These are phyloP conservation scores for Chlorophyllum brunneum DNA, from an alignment of 768 basidiomycete species.

Conservation along the genomic window DNA sequence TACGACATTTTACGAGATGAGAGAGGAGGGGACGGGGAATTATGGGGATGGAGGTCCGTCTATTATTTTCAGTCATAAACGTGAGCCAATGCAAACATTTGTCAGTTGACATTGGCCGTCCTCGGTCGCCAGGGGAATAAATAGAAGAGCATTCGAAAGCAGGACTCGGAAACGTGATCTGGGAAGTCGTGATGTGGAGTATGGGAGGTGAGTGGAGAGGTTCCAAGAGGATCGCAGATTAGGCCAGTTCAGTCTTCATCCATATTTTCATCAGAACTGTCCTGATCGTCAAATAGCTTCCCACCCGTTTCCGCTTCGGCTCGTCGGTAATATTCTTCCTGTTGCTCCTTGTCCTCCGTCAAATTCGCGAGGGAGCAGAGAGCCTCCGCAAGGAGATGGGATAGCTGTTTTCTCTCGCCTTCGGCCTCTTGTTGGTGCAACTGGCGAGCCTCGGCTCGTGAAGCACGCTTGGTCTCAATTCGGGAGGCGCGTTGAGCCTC, in stretches of 20 bases:
- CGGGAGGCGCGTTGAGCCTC: constrained; percentile 1
- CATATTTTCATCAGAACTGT: constrained; percentile 9
- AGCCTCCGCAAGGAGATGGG: constrained; percentile 5
- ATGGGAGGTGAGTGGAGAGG: too few relatives aligned
- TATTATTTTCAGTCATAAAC: not conserved
- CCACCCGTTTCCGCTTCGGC: constrained; percentile 6
- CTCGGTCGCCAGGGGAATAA: too few relatives aligned
- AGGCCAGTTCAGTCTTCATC: constrained; percentile 5
- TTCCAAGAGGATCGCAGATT: too few relatives aligned
- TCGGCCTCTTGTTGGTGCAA: constrained; percentile 3
- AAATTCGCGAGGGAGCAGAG: constrained; percentile 9
- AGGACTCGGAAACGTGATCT: not conserved
- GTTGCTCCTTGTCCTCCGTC: constrained; percentile 4
- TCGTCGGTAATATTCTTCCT: constrained; percentile 7
- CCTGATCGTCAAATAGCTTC: not conserved
- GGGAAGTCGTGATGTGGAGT: not conserved
- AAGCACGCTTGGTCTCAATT: not conserved
- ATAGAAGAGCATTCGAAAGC: not conserved
- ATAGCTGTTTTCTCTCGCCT: constrained; percentile 2
- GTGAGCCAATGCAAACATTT: too few relatives aligned
- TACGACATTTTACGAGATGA: not conserved
- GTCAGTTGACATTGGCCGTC: too few relatives aligned
- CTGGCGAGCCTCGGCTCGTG: not conserved
- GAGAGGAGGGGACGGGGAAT: not conserved
- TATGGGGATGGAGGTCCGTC: not conserved